Evolutionary conservation across 208 protist genomes (phyloP), one percentile per base, ranked within the genome.

Genomic region (Trypanosomatidae sp.): DNA sequence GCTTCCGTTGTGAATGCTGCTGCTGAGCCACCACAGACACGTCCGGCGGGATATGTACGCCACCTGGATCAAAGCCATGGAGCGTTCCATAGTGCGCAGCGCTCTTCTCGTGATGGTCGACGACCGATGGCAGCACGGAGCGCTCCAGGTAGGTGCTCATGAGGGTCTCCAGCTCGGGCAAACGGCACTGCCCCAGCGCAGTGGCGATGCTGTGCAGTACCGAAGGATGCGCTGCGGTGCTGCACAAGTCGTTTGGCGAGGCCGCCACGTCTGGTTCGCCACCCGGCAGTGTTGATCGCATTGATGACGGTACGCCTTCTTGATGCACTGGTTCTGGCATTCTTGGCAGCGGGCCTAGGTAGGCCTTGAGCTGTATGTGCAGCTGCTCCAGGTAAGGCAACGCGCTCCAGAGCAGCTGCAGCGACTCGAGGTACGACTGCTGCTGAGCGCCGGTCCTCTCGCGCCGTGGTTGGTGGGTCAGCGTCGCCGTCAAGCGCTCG

Each of bases 181-280:
- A 80, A 46, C 75, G 77, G 65, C 84, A 91, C 36, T 77, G 73
- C 3, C 47, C 74, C 6, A 91, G 75, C 28, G 84, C 83, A 8
- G 84, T 62, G 47, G 79, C 69, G 22, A 91, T 77, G 49, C 79
- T 88, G 50, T 80, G 66, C 19, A 91, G 75, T 44, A 91, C 73
- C 46, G 69, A 73, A 0, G 84, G 74, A 41, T 60, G 68, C 8
- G 22, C 70, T 43, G 73, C 43, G 15, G 69, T 68, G 58, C 79
- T 80, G 43, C 39, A n/a, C 30, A 19, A 17, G 7, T 50, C 49
- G 30, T 30, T 22, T 3, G 30, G 12, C 22, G 52, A 13, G 19
- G 50, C 50, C 25, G 53, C 25, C 53, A 12, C 53, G 8, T 59
- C 53, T 59, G 53, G 15, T 22, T 25, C 25, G 25, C 53, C 53